These are phyloP conservation scores for Blastobotrys robertii DNA, from an alignment of 805 yeast genomes.

Conservation along the genomic window DNA sequence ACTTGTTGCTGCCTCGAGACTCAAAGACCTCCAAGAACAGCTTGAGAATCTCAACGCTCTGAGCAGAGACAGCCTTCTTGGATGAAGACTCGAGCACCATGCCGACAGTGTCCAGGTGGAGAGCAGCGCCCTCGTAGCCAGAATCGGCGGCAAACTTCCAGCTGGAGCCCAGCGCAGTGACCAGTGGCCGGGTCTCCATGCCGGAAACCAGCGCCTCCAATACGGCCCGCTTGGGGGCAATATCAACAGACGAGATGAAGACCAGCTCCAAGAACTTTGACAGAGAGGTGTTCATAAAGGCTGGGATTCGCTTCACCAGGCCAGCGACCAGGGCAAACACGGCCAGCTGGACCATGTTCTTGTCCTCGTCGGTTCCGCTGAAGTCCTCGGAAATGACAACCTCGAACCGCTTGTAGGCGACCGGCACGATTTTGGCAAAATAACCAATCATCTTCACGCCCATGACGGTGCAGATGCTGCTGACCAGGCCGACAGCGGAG, in stretches of 20 bases:
- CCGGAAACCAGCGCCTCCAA: slow-evolving; percentile 54
- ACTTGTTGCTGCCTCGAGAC: slow-evolving; percentile 46
- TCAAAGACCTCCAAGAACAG: slow-evolving; percentile 66
- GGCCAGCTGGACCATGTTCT: slow-evolving; percentile 51
- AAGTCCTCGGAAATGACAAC: slow-evolving; percentile 24
- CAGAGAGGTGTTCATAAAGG: slow-evolving; percentile 65
- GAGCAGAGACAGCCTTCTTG: slow-evolving; percentile 65
- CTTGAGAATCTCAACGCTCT: slow-evolving; percentile 56
- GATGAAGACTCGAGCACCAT: slow-evolving; percentile 55
- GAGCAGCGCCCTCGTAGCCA: slow-evolving; percentile 43
- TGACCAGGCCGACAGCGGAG: slow-evolving; percentile 63
- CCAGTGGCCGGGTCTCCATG: slow-evolving; percentile 53
- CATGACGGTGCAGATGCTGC: slow-evolving; percentile 56
- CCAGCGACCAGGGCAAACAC: slow-evolving; percentile 63
- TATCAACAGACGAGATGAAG: slow-evolving; percentile 36
- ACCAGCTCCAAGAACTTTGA: slow-evolving; percentile 50
- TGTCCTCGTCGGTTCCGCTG: slow-evolving; percentile 22
- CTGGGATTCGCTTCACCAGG: slow-evolving; percentile 73
- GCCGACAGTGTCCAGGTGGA: slow-evolving; percentile 61
- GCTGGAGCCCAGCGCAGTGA: slow-evolving; percentile 49
- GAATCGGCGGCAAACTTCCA: slow-evolving; percentile 40
- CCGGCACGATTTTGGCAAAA: slow-evolving; percentile 78
- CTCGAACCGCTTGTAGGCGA: slow-evolving; percentile 53
- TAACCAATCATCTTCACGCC: slow-evolving; percentile 83
- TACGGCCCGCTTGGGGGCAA: slow-evolving; percentile 39